Evolutionary conservation across 176 grass and related monocot genomes (phyloP).

Genomic region (Sorghum bicolor): DNA sequence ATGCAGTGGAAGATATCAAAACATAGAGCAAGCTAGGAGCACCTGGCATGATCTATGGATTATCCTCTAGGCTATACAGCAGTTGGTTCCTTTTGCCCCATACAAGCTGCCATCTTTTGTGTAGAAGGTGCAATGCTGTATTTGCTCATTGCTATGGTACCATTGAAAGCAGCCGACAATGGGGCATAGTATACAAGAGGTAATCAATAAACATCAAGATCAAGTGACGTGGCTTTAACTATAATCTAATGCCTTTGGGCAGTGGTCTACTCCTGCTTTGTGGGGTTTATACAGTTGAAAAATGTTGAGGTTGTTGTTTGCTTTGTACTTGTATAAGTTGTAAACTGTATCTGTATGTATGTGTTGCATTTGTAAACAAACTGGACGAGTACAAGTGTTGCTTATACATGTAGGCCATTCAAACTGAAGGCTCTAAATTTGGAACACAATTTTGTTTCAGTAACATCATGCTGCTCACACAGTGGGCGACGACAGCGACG

Average conservation of each 20-base stretch:
- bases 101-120: not conserved
- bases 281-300: constrained; percentile 21
- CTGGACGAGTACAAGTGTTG: not conserved
- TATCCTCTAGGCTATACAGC: not conserved
- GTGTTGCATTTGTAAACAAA: not conserved
- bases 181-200: not conserved
- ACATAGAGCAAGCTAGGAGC: not conserved
- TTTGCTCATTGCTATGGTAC: not conserved
- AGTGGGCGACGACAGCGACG: constrained; percentile 38
- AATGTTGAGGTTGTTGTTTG: not conserved
- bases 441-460: not conserved
- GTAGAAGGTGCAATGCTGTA: not conserved
- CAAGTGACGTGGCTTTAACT: not conserved
- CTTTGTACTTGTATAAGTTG: not conserved
- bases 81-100: not conserved
- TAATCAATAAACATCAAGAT: not conserved
- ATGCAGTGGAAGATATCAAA: constrained; percentile 33
- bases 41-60: not conserved
- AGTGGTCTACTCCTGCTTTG: not conserved
- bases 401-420: not conserved
- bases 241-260: not conserved
- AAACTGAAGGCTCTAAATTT: not conserved
- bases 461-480: not conserved
- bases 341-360: constrained; percentile 1
- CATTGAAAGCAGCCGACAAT: not conserved